These are phyloP conservation scores for Wickerhamomyces sp. DNA, from an alignment of 1,139 yeast genomes.

Conservation along the genomic window DNA sequence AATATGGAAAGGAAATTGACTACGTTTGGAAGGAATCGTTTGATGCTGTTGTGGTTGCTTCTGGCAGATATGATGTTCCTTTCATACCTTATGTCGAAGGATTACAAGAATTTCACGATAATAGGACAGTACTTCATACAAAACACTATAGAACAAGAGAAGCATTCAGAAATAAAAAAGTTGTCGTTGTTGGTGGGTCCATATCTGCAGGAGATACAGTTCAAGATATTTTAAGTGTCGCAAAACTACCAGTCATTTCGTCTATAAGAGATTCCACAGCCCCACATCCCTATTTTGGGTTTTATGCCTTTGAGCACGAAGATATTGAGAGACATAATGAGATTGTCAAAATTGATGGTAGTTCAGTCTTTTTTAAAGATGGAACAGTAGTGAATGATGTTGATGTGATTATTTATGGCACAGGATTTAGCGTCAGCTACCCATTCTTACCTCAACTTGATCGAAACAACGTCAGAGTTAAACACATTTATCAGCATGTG, in stretches of 20 bases:
- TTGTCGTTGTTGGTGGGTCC: conserved; percentile 46
- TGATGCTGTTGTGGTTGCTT: conserved; percentile 41
- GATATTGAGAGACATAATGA: conserved; percentile 20
- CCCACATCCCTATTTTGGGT: conserved; percentile 12
- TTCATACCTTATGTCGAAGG: conserved; percentile 39
- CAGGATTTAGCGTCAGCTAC: conserved; percentile 35
- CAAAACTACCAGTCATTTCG: conserved; percentile 13
- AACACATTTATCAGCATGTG: conserved; percentile 36
- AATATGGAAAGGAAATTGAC: conserved; percentile 1
- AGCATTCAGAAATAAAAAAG: conserved; percentile 34
- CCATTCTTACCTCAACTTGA: conserved; percentile 27
- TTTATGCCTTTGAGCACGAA: conserved; percentile 18
- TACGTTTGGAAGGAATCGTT: conserved; percentile 18
- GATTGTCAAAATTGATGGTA: conserved; percentile 30
- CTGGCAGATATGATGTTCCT: conserved; percentile 34
- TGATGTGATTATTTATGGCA: conserved; percentile 37
- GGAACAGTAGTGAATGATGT: conserved; percentile 29
- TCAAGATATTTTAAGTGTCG: conserved; percentile 33
- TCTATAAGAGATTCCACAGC: conserved; percentile 3
- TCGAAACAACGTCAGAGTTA: conserved; percentile 7
- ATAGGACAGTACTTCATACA: conserved; percentile 34
- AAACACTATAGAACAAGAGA: conserved; percentile 31
- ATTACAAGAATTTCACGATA: conserved; percentile 33
- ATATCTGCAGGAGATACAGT: conserved; percentile 44
- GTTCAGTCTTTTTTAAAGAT: conserved; percentile 28